Evolutionary conservation across 306 rosid genomes (phyloP), one percentile per base, ranked within the genome.

Genomic region (Abrus precatorius): DNA sequence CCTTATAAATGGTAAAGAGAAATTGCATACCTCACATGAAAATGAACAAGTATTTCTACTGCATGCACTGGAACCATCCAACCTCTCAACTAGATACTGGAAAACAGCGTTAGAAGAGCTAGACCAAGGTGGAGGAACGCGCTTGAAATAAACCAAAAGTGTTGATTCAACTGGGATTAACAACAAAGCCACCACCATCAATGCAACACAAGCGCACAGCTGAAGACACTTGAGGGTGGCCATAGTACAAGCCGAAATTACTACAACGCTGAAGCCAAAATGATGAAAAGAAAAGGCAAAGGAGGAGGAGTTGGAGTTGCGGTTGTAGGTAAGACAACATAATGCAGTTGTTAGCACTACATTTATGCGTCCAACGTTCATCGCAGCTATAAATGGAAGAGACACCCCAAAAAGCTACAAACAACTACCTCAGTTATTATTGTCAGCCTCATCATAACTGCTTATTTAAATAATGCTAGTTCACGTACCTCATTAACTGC

Each of bases 11-110:
- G 64, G 52, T 49, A 3, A 59, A 76, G 67, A 72, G 62, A 28
- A 57, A 34, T 47, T 27, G 33, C 48, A 43, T 63, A 89, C 95
- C 88, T 85, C 72, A 79, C 92, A 89, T 76, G 72, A 12, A 74
- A 91, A 61, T 64, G 77, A 85, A 72, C 95, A 91, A n/a, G 8
- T 64, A 38, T 76, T 70, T 65, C 79, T 55, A 48, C 54, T 82
- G 67, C 95, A 91, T n/a, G 89, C 91, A 85, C 84, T 84, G 64
- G 87, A 82, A 54, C 92, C 95, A 75, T 87, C 75, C 59, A 67
- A 69, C 13, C 61, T 61, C 82, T 79, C 43, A 41, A 87, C 82
- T 0, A 86, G 76, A 80, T 82, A 91, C 54, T 77, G 76, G 62
- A 89, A 91, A 84, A 83, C 71, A 20, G 95, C 92, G 5, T 73